Base-by-base conservation (phyloP, 441 rosid species). In the Bocquillonia castaneifolia region DNA sequence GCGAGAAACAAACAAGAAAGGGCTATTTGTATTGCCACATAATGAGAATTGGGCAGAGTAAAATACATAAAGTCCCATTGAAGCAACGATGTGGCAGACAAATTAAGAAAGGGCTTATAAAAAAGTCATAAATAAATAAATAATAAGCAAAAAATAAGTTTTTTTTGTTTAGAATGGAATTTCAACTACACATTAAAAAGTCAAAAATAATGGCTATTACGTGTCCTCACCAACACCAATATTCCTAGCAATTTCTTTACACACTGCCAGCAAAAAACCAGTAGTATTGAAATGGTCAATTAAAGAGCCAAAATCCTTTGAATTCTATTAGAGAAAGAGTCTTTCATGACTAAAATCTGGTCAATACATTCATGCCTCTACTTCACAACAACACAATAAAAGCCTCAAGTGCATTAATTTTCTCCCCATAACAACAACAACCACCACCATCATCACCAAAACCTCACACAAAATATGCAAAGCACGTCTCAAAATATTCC, bases 401-500 rank as follows among this genome's bases (percentile, higher is more conserved):
- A 25, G 5, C 23, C 23, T 28, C 29, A 40, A 40, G 14, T 12
- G 10, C 45, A 9, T 12, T 40, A 2, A 40, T 13, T 4, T 40
- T 40, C 22, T 47, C 10, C 22, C 4, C 6, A 2, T 18, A 23
- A 9, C 31, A 23, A 17, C 17, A 6, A 8, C 53, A 18, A 6
- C 23, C 23, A 18, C 1, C 6, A 5, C 22, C 8, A 6, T 29
- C 3, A 9, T 13, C 3, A 2, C 1, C 31, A 9, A 48, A 58
- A 23, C 4, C 3, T 3, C 45, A 2, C 12, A 1, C 20, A 26
- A 28, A 44, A 25, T 23, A 76, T 70, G 78, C 67, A 79, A 42
- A 36, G 34, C 40, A 6, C 64, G 10, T 23, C 68, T 32, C 73
- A 39, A 3, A 40, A 42, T 20, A 5, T 66, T 54, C 76, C 72